Percentiles rank a stretch among this genome's conserved stretches.
Conservation (phyloP, 352 stramenopile species). For the Globisporangium heterothallicum region DNA sequence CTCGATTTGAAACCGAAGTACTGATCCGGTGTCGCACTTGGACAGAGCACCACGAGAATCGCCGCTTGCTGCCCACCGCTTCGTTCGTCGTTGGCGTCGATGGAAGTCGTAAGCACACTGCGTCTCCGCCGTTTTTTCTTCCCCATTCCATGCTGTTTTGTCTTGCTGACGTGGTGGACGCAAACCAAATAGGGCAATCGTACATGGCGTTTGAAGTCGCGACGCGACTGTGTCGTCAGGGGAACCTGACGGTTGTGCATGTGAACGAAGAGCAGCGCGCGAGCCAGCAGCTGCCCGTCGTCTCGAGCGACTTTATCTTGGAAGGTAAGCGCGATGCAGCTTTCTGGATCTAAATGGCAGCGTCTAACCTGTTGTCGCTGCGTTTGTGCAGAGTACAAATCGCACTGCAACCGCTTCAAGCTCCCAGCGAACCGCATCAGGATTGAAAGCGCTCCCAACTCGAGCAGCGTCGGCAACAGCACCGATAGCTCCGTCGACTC, state of each 20-base stretch:
- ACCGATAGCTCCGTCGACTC: slow-evolving; percentile 6
- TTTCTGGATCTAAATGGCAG: background rate
- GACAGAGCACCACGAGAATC: slow-evolving; percentile 34
- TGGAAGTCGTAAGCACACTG: slow-evolving; percentile 46
- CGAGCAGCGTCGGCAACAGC: too few relatives aligned
- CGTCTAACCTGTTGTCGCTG: too few relatives aligned
- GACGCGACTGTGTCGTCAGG: slow-evolving; percentile 39
- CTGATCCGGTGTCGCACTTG: background rate
- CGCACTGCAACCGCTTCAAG: slow-evolving; percentile 32
- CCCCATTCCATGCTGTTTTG: too few relatives aligned
- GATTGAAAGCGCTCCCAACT: slow-evolving; percentile 22
- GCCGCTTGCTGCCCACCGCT: slow-evolving; percentile 34
- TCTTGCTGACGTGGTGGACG: too few relatives aligned
- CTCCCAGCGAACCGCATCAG: slow-evolving; percentile 35
- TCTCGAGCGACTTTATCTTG: slow-evolving; percentile 54
- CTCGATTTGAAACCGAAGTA: too few relatives aligned
- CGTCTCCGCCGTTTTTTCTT: too few relatives aligned
- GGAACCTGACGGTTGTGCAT: slow-evolving; percentile 34
- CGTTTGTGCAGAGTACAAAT: slow-evolving; percentile 38
- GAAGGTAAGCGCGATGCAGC: slow-evolving; percentile 21
- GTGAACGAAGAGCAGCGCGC: slow-evolving; percentile 37
- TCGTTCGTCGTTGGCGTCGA: slow-evolving; percentile 54
- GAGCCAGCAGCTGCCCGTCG: slow-evolving; percentile 49
- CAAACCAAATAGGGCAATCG: slow-evolving; percentile 37
- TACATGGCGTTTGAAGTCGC: slow-evolving; percentile 55